Evolutionary conservation across 1,139 yeast species (phyloP).

Genomic region (Geotrichum fermentans): DNA sequence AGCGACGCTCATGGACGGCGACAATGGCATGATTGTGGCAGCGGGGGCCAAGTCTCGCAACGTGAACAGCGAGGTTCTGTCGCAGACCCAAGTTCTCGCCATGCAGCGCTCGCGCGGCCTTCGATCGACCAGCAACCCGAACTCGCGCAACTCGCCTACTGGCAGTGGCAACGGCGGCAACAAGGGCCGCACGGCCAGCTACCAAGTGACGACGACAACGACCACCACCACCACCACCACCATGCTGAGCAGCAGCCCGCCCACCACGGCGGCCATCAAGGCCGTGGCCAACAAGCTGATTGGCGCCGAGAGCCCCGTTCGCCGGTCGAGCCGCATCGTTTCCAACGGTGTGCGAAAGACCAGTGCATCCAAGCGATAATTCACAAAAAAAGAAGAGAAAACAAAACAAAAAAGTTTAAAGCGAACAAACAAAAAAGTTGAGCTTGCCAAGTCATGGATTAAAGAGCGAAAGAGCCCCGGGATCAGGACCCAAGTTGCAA

Average conservation of each 20-base stretch:
- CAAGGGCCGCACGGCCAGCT: slow-evolving; percentile 33
- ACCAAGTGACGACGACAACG: slow-evolving; percentile 46
- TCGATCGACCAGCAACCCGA: slow-evolving; percentile 13
- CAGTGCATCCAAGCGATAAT: slow-evolving; percentile 6
- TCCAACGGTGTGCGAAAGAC: slow-evolving; percentile 16
- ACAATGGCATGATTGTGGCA: background rate
- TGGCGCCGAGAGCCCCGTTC: slow-evolving; percentile 3
- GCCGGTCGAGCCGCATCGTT: slow-evolving; percentile 9
- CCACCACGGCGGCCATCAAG: slow-evolving; percentile 6
- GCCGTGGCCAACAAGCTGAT: background rate
- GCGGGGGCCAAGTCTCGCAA: background rate
- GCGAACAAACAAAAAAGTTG: no score
- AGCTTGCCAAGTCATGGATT: no score
- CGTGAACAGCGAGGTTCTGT: slow-evolving; percentile 1
- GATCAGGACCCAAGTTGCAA: background rate
- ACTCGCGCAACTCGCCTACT: background rate
- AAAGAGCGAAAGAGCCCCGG: background rate
- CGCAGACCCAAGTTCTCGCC: background rate
- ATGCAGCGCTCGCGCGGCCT: slow-evolving; percentile 15
- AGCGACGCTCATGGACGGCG: background rate
- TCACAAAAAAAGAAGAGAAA: background rate
- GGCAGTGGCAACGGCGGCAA: background rate
- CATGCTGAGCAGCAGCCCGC: slow-evolving; percentile 41
- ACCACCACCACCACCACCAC: slow-evolving; percentile 48
- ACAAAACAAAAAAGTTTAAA: no score